phyloP scores from a whole-genome alignment of 2,329 filamentous ascomycete species.

The Emmonsia crescens region DNA sequence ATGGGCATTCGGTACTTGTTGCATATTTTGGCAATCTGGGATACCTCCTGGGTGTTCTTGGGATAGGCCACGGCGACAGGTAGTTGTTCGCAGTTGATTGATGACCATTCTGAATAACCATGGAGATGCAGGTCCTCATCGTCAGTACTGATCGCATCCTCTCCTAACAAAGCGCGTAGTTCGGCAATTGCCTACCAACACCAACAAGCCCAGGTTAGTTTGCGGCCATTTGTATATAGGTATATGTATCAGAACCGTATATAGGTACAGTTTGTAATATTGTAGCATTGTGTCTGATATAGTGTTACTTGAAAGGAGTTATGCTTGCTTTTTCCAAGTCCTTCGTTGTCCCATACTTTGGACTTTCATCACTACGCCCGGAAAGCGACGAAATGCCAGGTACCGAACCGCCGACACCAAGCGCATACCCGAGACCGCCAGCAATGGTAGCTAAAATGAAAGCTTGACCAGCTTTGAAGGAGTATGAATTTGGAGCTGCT shows the following conservation, averaged over 20 bases:
- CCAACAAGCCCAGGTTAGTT: not conserved
- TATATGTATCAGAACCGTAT: not conserved
- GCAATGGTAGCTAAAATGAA: conserved; percentile 40
- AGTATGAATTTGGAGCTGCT: not conserved
- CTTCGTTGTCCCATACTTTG: conserved; percentile 28
- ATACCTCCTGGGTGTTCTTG: conserved; percentile 53
- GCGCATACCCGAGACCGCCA: conserved; percentile 42
- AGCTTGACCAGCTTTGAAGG: conserved; percentile 7
- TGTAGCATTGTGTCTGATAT: not conserved
- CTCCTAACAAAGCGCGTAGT: conserved; percentile 42
- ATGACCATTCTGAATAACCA: conserved; percentile 61
- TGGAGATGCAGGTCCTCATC: conserved; percentile 53
- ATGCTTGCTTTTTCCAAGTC: conserved; percentile 30
- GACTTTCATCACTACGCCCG: conserved; percentile 12
- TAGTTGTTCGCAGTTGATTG: conserved; percentile 52
- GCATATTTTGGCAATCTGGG: conserved; percentile 57
- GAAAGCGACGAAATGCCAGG: conserved; percentile 20
- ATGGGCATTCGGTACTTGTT: conserved; percentile 71
- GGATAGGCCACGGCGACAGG: conserved; percentile 58
- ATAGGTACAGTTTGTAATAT: not conserved
- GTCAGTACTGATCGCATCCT: conserved; percentile 53
- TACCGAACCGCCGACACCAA: conserved; percentile 35
- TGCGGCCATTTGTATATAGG: not conserved
- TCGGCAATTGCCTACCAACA: conserved; percentile 44
- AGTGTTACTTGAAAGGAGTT: not conserved